Evolutionary conservation across 2,329 filamentous ascomycete species (phyloP), one percentile per base, ranked within the genome.

Genomic region (Sporothrix variecibatus): DNA sequence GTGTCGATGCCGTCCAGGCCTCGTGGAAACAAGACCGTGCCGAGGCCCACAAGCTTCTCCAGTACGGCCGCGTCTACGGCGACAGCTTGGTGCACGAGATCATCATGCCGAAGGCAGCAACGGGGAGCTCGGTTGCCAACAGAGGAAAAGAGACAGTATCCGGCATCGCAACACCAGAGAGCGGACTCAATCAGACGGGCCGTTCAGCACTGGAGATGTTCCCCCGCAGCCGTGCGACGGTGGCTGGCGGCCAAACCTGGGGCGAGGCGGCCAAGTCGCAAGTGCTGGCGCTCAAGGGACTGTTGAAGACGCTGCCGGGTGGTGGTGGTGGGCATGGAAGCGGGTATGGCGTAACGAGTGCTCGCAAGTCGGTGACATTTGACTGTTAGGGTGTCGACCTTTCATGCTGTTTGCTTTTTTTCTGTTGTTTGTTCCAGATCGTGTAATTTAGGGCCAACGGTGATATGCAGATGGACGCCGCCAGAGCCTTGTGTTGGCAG

Each of bases 61-160:
- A n/a, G 2, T 78, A 76, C 60, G 77, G 77, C n/a, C 75, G 76
- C 2, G 51, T 69, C 3, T 78, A 77, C 73, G 77, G 76, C 53
- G 77, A 77, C 23, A 71, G 74, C 3, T 68, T 78, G 11, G 75
- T 76, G 43, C 75, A 74, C 46, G 72, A 75, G 26, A 76, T 77
- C 9, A 72, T 78, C 12, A 74, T 77, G 12, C 77, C 77, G 1
- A 46, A 31, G 31, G 5, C n/a, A 34, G n/a, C 31, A 9, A 40
- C 11, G 1, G 38, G 17, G 6, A 11, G 28, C 1, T 5, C 40
- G 2, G 43, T 17, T 5, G 12, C 9, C 9, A 28, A 31, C 26
- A 17, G 11, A 34, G 20, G 9, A 0, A 46, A 46, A 12, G 38
- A 46, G 23, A 20, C 15, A 38, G n/a, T 28, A 4, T 17, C 38